Base-by-base conservation (phyloP, 768 basidiomycete species). In the Tylopilus felleus region DNA sequence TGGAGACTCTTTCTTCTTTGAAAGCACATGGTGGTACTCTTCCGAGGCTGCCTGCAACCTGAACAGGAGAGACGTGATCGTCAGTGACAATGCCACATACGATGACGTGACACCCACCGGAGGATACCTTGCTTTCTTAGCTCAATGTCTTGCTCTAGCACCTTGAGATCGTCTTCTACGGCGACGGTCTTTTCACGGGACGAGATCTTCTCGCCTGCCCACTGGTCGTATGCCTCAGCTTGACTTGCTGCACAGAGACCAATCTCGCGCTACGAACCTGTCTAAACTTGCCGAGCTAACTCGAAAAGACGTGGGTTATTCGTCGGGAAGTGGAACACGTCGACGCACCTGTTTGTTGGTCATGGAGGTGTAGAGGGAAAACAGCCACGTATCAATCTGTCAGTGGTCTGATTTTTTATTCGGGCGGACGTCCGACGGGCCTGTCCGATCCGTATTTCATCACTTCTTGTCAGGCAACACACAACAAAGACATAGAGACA, bases 121-220 rank as follows among this genome's bases (percentile, higher is more conserved):
- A 82, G 75, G 35, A 88, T 77, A 27, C 93, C 92, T 42, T 83
- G 80, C 63, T 83, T 81, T 47, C 92, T 75, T 28, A 92, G 73
- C 49, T 95, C 92, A 27, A 97, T 83, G 65, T 96, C 93, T 62
- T 80, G 79, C 70, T 95, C 91, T 42, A 94, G 75, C 45, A 87
- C 89, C 35, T 74, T 79, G 68, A 95, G 88, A 58, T 93, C 92
- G 23, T 88, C 57, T 39, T 57, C 86, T 3, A 87, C 83, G 29
- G 87, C 78, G 40, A 80, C 71, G 2, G 88, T 85, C 77, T 89
- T 95, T 67, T 93, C 90, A 58, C 86, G 82, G 23, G 86, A 80
- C 38, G 89, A 85, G 49, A 97, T 91, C 61, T 90, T 87, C 73
- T 95, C 92, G 39, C 89, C 90, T 6, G 90, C 90, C 88, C 91